Conservation (phyloP, 257 asterid species). For the Lithospermum erythrorhizon region DNA sequence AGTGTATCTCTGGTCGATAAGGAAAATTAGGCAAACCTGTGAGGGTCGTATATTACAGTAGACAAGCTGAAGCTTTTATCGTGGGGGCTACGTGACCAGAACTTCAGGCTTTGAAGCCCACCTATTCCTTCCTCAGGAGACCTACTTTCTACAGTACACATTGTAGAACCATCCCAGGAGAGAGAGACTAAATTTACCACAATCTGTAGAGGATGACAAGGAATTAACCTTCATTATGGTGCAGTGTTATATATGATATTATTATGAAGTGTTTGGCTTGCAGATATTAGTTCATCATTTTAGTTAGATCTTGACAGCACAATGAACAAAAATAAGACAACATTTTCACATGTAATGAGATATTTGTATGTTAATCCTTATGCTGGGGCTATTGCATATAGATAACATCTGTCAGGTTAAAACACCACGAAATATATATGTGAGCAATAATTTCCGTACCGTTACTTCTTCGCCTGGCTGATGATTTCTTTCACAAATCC, state of each 20-base stretch:
- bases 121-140: slow-evolving; percentile 94
- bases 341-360: not conserved
- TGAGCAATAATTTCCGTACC: slow-evolving; percentile 24
- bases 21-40: slow-evolving; percentile 47
- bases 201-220: slow-evolving; percentile 35
- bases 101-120: slow-evolving; percentile 70
- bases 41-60: slow-evolving; percentile 92
- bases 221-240: slow-evolving; percentile 3
- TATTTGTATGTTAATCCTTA: no score
- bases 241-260: not conserved
- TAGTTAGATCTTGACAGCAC: not conserved
- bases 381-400: not conserved
- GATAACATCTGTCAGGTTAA: not conserved
- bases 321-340: not conserved
- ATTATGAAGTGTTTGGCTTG: not conserved
- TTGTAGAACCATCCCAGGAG: slow-evolving; percentile 69
- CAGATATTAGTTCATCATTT: not conserved
- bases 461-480: slow-evolving; percentile 86
- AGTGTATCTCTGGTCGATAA: not conserved
- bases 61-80: slow-evolving; percentile 62
- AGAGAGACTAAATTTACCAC: slow-evolving; percentile 71
- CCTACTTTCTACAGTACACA: slow-evolving; percentile 89
- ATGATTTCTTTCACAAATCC: slow-evolving; percentile 83
- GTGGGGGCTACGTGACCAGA: slow-evolving; percentile 63
- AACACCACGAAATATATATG: not conserved